Evolutionary conservation across 768 basidiomycete species (phyloP).

Genomic region (Cystofilobasidium bisporidii): DNA sequence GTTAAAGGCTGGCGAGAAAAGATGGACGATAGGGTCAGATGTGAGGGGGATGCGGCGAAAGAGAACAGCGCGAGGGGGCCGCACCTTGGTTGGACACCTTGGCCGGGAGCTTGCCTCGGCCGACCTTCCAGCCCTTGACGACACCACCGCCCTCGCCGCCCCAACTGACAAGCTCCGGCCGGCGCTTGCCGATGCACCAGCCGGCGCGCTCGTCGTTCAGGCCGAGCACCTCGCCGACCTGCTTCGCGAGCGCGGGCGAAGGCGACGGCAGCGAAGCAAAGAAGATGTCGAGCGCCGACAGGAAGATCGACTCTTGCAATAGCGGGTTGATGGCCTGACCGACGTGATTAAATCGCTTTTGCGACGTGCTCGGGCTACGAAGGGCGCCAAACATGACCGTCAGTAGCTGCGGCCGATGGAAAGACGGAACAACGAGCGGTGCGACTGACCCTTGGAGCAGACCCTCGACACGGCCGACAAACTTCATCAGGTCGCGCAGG

Average conservation of each 20-base stretch:
- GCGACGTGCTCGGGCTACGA: conserved; percentile 17
- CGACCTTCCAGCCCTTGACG: conserved; percentile 51
- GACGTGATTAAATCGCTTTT: conserved; percentile 10
- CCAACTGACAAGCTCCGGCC: conserved; percentile 16
- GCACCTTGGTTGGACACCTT: conserved; percentile 15
- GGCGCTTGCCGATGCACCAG: conserved; percentile 20
- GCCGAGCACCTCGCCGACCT: conserved; percentile 22
- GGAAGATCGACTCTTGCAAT: conserved; percentile 75
- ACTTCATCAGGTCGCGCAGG: conserved; percentile 67
- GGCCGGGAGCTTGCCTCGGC: conserved; percentile 40
- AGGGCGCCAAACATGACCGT: neutral
- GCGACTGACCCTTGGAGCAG: conserved; percentile 35
- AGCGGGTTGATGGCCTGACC: conserved; percentile 53
- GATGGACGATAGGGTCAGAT: neutral
- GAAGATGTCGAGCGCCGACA: conserved; percentile 84
- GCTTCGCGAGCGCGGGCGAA: neutral
- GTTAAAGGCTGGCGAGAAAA: conserved; percentile 35
- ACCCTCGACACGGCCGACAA: conserved; percentile 61
- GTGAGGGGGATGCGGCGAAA: neutral
- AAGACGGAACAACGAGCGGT: neutral
- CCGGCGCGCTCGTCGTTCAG: conserved; percentile 23
- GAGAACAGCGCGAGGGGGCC: neutral
- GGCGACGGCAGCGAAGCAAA: conserved; percentile 51
- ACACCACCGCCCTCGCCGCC: conserved; percentile 25
- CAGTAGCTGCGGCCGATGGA: too few relatives aligned